Base-by-base conservation (phyloP, 164 flowering plant species). In the Nymphaea thermarum region DNA sequence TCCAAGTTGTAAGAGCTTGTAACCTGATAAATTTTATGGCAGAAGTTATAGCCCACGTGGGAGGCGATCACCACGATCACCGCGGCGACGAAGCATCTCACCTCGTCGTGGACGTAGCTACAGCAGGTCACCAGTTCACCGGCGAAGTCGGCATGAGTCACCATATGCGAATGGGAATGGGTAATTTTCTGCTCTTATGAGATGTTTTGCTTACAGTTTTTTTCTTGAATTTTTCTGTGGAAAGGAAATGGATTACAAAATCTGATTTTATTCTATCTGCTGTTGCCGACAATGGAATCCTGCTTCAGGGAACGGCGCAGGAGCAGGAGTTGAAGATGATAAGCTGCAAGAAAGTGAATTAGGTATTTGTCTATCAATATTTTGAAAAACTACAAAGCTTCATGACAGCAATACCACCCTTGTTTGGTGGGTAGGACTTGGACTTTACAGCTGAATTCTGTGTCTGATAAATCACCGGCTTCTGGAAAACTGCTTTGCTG, bases 151-250 rank as follows among this genome's bases (percentile, higher is more conserved):
- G n/a, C 91, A 87, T 57, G 98, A 84, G 61, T 71, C 83, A 55
- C 85, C 96, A 42, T 86, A 86, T 81, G 83, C 87, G 36, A 90
- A 90, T 57, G 91, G 98, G 98, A 90, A 90, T 57, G 91, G 98
- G 98, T 93, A 67, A 51, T 51, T 51, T 51, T 51, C 12, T 51
- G 57, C 12, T 51, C 14, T 51, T 51, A 8, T 15, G 2, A 15
- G 14, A 51, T 63, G 69, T 66, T 67, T 42, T 60, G 47, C 44
- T 18, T 17, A 6, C 47, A 2, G 11, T 11, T 42, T 8, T 0
- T 63, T 43, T 2, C 62, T 63, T 63, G 43, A 8, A 11, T n/a
- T 60, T 64, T 16, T 11, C 15, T 7, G 41, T 55, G 14, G 6
- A 59, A 42, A 6, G 61, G 36, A 5, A 11, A 66, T n/a, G 12